Conservation (phyloP, 805 yeast species). For the Teunomyces pallodes region DNA sequence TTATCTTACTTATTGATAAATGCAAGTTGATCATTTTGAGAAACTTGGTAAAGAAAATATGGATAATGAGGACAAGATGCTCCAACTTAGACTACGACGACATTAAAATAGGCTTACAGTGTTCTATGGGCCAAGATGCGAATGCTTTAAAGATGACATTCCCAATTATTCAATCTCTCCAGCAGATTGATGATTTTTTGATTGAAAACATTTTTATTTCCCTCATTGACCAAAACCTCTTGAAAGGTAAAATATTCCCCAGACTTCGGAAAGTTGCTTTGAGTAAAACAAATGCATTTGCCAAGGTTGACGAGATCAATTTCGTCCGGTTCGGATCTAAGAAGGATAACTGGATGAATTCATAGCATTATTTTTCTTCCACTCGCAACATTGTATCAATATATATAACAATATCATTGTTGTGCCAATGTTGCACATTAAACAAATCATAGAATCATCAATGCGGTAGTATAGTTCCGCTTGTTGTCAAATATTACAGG, state of each 20-base stretch:
- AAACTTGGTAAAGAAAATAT: slow-evolving; percentile 38
- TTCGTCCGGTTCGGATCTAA: slow-evolving; percentile 10
- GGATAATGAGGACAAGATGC: slow-evolving; percentile 25
- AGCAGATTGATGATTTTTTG: slow-evolving; percentile 33
- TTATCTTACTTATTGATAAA: slow-evolving; percentile 47
- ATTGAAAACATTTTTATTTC: slow-evolving; percentile 51
- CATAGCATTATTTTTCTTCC: neutral
- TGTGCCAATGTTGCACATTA: too few species aligned
- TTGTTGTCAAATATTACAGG: too few species aligned
- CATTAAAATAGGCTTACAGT: slow-evolving; percentile 19
- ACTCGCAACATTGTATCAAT: too few species aligned
- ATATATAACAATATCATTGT: too few species aligned
- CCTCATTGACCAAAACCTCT: slow-evolving; percentile 51
- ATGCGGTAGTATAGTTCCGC: too few species aligned
- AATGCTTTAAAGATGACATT: slow-evolving; percentile 1
- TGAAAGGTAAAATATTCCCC: slow-evolving; percentile 52
- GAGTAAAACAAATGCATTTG: slow-evolving; percentile 44
- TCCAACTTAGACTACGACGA: slow-evolving; percentile 28
- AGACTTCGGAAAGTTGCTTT: slow-evolving; percentile 38
- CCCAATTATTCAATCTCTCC: slow-evolving; percentile 4
- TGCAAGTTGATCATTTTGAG: slow-evolving; percentile 44
- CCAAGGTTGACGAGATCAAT: slow-evolving; percentile 23
- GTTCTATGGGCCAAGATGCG: slow-evolving; percentile 8
- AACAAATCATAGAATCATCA: too few species aligned
- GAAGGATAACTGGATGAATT: slow-evolving; percentile 14